Evolutionary conservation across 352 stramenopile genomes (phyloP), one percentile per base, ranked within the genome.

Genomic region (Phytophthora ohioensis): DNA sequence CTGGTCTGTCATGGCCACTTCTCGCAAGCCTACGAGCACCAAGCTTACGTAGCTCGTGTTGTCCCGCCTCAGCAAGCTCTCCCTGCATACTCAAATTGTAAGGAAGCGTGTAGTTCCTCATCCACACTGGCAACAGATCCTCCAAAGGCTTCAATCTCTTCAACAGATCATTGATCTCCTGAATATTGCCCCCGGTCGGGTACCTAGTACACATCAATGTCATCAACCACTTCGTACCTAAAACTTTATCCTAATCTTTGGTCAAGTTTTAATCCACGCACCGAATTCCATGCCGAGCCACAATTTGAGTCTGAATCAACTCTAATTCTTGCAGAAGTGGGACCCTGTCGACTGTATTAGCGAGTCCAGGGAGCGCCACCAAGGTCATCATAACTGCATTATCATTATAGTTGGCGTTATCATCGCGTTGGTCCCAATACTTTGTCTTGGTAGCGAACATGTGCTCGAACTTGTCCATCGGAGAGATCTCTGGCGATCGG

Each of bases 251-350:
- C 13, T 15, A 5, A 51, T 34, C 12, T 51, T 42, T 30, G 31
- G 12, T 9, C 13, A 52, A 51, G 17, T 7, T 36, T 31, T 73
- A 47, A 32, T 69, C 4, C 21, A 31, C 71, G 9, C 56, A 94
- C 81, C 86, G 69, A 36, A 85, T 83, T 10, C 85, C 85, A 58
- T 93, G 85, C 8, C 85, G 80, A 27, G 72, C 64, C n/a, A 93
- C 69, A 30, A 89, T 52, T 58, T 93, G 84, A 9, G 80, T 85
- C 67, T 91, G 85, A 15, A 88, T 71, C 9, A 91, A 66, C 31
- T 80, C 61, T 17, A 91, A 60, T 32, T 88, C 71, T 15, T 64
- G 38, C 34, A 34, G 49, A 56, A 73, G 36, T 21, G 70, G 57
- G 1, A 5, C 17, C 7, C 47, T 39, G 12, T 56, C 27, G 15